phyloP scores from a whole-genome alignment of 208 protist genomes.

The Acanthamoeba divionensis region DNA sequence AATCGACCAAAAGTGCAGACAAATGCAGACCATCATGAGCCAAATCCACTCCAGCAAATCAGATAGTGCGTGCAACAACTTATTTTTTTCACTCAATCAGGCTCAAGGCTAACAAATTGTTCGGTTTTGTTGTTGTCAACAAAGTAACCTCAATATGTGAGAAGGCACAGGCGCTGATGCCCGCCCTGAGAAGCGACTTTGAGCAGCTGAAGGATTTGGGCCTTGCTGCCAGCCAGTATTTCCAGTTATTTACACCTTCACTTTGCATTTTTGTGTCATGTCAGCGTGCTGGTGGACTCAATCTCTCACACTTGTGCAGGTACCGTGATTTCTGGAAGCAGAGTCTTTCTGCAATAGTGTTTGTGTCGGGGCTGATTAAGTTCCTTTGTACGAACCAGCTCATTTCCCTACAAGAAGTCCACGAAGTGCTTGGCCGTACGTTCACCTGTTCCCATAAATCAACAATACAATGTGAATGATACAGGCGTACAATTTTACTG shows the following conservation, averaged over 20 bases:
- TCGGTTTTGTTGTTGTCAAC: background rate
- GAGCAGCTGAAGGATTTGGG: background rate
- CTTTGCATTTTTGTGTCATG: background rate
- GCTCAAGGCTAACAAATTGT: too few species aligned
- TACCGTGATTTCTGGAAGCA: conserved; percentile 46
- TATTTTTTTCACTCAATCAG: too few species aligned
- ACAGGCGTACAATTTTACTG: background rate
- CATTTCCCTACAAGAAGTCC: conserved; percentile 32
- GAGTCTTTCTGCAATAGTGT: background rate
- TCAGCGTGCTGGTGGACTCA: too few species aligned
- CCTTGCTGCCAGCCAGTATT: background rate
- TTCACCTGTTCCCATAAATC: background rate
- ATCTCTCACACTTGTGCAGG: conserved; percentile 12
- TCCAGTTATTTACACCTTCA: background rate
- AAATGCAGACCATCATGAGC: conserved; percentile 12
- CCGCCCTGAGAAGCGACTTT: conserved; percentile 11
- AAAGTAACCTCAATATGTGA: background rate
- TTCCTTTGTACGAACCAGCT: background rate
- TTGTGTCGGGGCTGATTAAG: background rate
- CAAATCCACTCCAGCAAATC: background rate
- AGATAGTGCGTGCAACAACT: background rate
- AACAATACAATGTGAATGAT: background rate
- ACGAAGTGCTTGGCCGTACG: conserved; percentile 17
- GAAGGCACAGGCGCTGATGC: background rate
- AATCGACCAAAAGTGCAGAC: background rate